Evolutionary conservation across 805 yeast genomes (phyloP).

Genomic region (Barnettozyma botsteinii): DNA sequence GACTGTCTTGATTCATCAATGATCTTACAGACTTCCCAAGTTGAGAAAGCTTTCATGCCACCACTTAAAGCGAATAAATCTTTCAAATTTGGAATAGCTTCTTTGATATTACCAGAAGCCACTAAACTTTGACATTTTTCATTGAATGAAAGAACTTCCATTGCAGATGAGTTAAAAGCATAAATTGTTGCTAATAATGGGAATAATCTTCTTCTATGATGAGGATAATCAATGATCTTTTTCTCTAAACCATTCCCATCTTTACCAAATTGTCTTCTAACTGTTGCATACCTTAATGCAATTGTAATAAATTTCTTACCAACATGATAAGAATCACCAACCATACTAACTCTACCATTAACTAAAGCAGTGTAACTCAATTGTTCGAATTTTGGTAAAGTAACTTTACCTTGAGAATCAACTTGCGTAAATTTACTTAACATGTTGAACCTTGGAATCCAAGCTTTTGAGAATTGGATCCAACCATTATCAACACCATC

Average conservation of each 20-base stretch:
- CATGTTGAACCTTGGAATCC: slow-evolving; percentile 81
- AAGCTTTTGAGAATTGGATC: slow-evolving; percentile 83
- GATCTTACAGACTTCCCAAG: slow-evolving; percentile 75
- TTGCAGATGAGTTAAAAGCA: slow-evolving; percentile 57
- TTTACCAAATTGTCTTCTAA: slow-evolving; percentile 75
- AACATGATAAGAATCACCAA: slow-evolving; percentile 72
- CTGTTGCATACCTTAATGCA: slow-evolving; percentile 83
- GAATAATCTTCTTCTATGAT: slow-evolving; percentile 75
- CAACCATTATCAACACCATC: slow-evolving; percentile 96
- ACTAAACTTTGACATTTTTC: slow-evolving; percentile 31
- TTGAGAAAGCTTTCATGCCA: slow-evolving; percentile 82
- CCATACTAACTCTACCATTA: slow-evolving; percentile 88
- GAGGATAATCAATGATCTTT: slow-evolving; percentile 37
- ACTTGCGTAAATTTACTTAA: slow-evolving; percentile 74
- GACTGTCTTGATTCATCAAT: slow-evolving; percentile 89
- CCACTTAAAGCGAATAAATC: slow-evolving; percentile 79
- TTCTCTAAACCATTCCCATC: slow-evolving; percentile 34
- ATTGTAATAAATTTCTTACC: slow-evolving; percentile 75
- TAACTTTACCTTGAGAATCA: slow-evolving; percentile 58
- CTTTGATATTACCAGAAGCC: slow-evolving; percentile 35
- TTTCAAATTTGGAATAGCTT: slow-evolving; percentile 58
- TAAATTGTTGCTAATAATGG: slow-evolving; percentile 77
- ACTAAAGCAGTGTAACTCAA: slow-evolving; percentile 82
- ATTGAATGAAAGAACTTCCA: slow-evolving; percentile 45
- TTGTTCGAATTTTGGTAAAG: slow-evolving; percentile 74